Evolutionary conservation across 2,329 filamentous ascomycete genomes (phyloP).

Genomic region (Penicillium sp.): DNA sequence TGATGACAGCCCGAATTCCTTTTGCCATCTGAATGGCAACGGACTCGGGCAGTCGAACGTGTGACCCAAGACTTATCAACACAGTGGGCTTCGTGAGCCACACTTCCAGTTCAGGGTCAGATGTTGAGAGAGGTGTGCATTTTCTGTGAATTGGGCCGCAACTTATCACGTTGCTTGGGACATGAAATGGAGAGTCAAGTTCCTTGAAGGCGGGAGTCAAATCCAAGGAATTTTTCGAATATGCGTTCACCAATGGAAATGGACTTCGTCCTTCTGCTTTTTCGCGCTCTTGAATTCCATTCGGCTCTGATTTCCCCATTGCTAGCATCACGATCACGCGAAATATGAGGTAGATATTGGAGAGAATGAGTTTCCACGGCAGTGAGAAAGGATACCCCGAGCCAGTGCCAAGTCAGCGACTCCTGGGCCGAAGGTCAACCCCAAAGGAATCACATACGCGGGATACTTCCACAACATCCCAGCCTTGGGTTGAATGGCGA

Average conservation of each 20-base stretch:
- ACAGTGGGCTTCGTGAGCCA: slow-evolving; percentile 52
- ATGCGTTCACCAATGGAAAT: slow-evolving; percentile 31
- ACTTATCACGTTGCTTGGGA: slow-evolving; percentile 44
- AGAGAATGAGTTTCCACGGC: slow-evolving; percentile 45
- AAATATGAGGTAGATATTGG: slow-evolving; percentile 47
- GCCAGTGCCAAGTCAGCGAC: slow-evolving; percentile 33
- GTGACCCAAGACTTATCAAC: slow-evolving; percentile 53
- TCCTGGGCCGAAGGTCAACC: too few species aligned
- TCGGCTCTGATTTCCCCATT: slow-evolving; percentile 14
- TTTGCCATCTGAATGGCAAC: slow-evolving; percentile 35
- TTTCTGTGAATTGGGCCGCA: slow-evolving; percentile 53
- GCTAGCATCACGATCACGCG: slow-evolving; percentile 15
- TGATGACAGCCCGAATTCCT: slow-evolving; percentile 44
- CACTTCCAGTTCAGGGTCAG: slow-evolving; percentile 44
- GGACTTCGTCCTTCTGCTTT: slow-evolving; percentile 27
- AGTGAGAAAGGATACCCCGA: slow-evolving; percentile 52
- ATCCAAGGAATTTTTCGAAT: slow-evolving; percentile 28
- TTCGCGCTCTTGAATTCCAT: slow-evolving; percentile 28
- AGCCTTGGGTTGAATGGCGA: slow-evolving; percentile 41
- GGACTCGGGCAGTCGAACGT: slow-evolving; percentile 32
- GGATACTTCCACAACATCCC: slow-evolving; percentile 38
- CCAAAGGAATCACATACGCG: slow-evolving; percentile 22
- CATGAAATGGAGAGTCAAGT: slow-evolving; percentile 45
- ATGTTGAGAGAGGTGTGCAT: slow-evolving; percentile 34
- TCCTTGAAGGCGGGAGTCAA: slow-evolving; percentile 35